Evolutionary conservation across 164 flowering plant species (phyloP), one percentile per base, ranked within the genome.

Genomic region (Platanus orientalis): DNA sequence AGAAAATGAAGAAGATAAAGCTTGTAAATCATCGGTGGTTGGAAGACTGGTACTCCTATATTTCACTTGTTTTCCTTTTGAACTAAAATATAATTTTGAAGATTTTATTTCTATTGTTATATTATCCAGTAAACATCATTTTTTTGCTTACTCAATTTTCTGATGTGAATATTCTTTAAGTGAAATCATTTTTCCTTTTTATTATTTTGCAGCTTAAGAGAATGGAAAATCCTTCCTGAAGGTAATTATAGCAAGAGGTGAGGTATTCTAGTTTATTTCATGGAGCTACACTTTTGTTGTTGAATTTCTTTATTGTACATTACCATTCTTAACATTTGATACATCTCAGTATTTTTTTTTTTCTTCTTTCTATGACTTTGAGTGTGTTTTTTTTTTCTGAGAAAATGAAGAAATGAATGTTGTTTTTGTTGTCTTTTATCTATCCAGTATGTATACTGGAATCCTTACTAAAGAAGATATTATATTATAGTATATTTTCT

Each of bases 21-120:
- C 86, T 92, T 57, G 88, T 95, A 42, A 95, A 92, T 71, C 97
- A 95, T 75, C 80, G 62, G 42, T 95, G 99, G 99, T 69, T 95
- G 76, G 97, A 95, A 71, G 97, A 90, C 65, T 85, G 99, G 99
- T 95, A 81, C 23, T 66, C 25, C 42, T 19, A 29, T 11, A 40
- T 56, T 58, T 54, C 39, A 7, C 54, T 61, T 25, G 39, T 66
- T 19, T 13, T 27, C 56, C 32, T 26, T 50, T 30, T 44, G n/a
- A 29, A 23, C 19, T 55, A 9, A 21, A 47, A 7, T 66, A 2
- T 66, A 6, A 6, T 45, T 58, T 23, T 1, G 59, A 39, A 14
- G 25, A 39, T 13, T n/a, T n/a, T n/a, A 4, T 24, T 27, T 48
- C 34, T 19, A 28, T 24, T 32, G 26, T 53, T 49, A 16, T 11